phyloP scores from a whole-genome alignment of 768 basidiomycete genomes.

The Obba rivulosa region DNA sequence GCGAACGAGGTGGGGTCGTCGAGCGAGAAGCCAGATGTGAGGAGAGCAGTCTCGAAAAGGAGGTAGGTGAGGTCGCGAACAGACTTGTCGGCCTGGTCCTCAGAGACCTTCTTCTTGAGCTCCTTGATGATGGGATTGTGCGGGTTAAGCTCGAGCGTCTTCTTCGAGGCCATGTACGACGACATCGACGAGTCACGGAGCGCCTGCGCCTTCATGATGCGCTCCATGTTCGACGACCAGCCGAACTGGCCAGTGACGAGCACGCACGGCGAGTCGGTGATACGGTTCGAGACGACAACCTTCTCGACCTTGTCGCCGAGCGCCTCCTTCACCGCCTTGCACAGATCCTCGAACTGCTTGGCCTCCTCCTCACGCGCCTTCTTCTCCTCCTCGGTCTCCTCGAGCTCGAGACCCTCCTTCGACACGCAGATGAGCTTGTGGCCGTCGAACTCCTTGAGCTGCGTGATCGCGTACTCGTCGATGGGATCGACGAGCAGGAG shows the following conservation, averaged over 20 bases:
- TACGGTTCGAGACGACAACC: constrained; percentile 96
- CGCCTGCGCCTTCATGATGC: constrained; percentile 99
- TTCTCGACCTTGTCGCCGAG: constrained; percentile 99
- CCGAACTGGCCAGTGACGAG: constrained; percentile 99
- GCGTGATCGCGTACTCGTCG: constrained; percentile 97
- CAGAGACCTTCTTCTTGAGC: constrained; percentile 89
- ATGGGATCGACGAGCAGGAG: constrained; percentile 97
- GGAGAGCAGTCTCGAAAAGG: constrained; percentile 93
- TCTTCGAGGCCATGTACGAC: constrained; percentile 98
- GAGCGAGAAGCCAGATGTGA: constrained; percentile 93
- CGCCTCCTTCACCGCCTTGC: constrained; percentile 94
- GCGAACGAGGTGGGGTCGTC: constrained; percentile 94
- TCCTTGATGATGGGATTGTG: constrained; percentile 92
- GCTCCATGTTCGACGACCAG: constrained; percentile 99
- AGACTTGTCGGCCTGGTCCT: constrained; percentile 98
- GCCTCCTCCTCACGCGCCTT: constrained; percentile 79
- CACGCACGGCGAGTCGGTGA: constrained; percentile 93
- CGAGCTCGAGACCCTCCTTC: constrained; percentile 98
- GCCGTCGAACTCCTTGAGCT: constrained; percentile 98
- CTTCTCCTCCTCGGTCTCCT: constrained; percentile 99
- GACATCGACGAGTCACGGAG: constrained; percentile 96
- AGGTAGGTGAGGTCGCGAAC: constrained; percentile 95
- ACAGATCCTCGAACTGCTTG: constrained; percentile 79
- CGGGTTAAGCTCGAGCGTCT: constrained; percentile 96
- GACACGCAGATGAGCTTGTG: constrained; percentile 98